Evolutionary conservation across 139 green algal genomes (phyloP).

Genomic region (Spirogloea muscicola): DNA sequence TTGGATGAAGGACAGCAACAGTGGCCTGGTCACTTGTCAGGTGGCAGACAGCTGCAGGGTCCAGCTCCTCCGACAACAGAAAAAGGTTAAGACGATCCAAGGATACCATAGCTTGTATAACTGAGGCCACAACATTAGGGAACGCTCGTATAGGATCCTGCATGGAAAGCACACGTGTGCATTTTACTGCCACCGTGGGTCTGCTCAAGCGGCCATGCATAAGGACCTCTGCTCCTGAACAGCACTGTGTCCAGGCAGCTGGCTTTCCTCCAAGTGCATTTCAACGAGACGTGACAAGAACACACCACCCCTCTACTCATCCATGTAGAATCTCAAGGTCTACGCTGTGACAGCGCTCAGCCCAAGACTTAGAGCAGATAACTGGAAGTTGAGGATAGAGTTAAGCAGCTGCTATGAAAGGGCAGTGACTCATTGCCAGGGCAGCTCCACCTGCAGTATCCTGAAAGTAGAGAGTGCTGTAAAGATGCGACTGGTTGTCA

Average conservation of each 20-base stretch:
- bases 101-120: constrained; percentile 28
- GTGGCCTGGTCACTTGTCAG: too few species aligned
- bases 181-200: background rate
- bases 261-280: background rate
- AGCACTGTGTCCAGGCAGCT: background rate
- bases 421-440: too few species aligned
- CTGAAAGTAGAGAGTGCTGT: constrained; percentile 39
- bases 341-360: background rate
- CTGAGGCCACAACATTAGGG: background rate
- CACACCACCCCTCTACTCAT: background rate
- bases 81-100: constrained; percentile 26
- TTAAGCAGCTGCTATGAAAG: too few species aligned
- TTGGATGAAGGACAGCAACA: too few species aligned
- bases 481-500: constrained; percentile 15
- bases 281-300: background rate
- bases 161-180: background rate
- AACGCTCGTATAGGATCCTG: constrained; percentile 22
- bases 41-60: background rate
- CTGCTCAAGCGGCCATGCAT: background rate
- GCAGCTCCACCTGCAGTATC: constrained; percentile 15
- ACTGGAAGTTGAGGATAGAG: too few species aligned
- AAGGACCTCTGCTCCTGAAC: background rate
- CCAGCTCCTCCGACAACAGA: constrained; percentile 11
- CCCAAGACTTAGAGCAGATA: background rate
- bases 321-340: background rate